Evolutionary conservation across 257 asterid species (phyloP).

Genomic region (Solanum corneliomulleri): DNA sequence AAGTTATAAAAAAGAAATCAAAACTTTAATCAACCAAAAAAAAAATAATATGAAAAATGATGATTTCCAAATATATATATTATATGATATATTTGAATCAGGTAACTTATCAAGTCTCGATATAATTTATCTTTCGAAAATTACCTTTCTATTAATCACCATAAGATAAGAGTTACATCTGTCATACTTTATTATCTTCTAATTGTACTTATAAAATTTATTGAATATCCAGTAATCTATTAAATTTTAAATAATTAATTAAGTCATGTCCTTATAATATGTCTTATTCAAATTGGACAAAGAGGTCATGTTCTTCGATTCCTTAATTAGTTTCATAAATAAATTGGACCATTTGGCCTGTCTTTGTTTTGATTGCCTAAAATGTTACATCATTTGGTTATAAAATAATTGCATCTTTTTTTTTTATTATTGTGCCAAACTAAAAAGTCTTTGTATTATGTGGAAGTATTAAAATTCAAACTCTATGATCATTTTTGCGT

Average conservation of each 20-base stretch:
- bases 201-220: background rate
- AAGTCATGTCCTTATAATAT: background rate
- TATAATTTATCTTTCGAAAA: background rate
- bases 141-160: accelerated
- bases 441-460: background rate
- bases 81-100: background rate
- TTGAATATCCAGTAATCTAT: background rate
- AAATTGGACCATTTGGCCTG: background rate
- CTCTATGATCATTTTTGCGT: background rate
- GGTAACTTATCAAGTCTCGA: background rate
- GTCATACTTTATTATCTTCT: background rate
- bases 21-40: background rate
- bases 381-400: background rate
- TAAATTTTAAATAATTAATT: background rate
- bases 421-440: background rate
- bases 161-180: accelerated
- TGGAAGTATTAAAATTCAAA: background rate
- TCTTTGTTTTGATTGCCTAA: background rate
- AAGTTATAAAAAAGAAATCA: no score
- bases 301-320: background rate
- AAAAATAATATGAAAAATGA: background rate
- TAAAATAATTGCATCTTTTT: background rate
- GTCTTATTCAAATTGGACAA: background rate
- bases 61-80: background rate
- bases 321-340: background rate